Percentiles rank a stretch among this genome's conserved stretches.
phyloP scores from a whole-genome alignment of 352 stramenopile genomes.

The Pythium periplocum region DNA sequence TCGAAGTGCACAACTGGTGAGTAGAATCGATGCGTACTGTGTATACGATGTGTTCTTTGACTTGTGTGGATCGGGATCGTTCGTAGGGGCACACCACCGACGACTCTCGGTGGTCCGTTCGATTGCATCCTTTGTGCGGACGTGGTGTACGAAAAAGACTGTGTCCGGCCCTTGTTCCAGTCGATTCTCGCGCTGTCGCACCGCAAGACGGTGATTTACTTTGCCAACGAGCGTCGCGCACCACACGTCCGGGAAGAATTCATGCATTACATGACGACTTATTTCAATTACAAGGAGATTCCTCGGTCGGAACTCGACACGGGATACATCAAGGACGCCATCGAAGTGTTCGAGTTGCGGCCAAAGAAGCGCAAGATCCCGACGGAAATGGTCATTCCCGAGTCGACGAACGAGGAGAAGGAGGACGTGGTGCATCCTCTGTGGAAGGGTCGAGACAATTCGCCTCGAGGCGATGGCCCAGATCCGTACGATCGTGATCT shows the following conservation, averaged over 20 bases:
- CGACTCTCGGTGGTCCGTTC: conserved; percentile 52
- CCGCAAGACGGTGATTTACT: conserved; percentile 71
- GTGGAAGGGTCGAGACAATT: conserved; percentile 17
- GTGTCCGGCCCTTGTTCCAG: conserved; percentile 70
- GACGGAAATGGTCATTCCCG: conserved; percentile 53
- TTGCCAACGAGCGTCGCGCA: conserved; percentile 71
- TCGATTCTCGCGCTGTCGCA: conserved; percentile 71
- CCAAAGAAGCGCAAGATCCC: conserved; percentile 75
- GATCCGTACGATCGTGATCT: conserved; percentile 65
- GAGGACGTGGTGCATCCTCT: conserved; percentile 43
- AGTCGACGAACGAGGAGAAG: conserved; percentile 10
- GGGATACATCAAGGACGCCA: conserved; percentile 65
- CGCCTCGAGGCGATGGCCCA: neutral
- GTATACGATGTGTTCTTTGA: neutral
- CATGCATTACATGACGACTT: conserved; percentile 49
- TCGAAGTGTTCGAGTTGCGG: conserved; percentile 76
- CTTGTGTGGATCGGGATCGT: conserved; percentile 2
- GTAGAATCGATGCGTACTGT: neutral
- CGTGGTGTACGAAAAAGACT: conserved; percentile 78
- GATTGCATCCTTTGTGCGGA: conserved; percentile 80
- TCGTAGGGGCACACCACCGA: conserved; percentile 52
- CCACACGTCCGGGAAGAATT: conserved; percentile 64
- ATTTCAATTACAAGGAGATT: conserved; percentile 75
- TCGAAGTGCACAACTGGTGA: conserved; percentile 27
- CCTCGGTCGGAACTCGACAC: conserved; percentile 47